phyloP scores from a whole-genome alignment of 345 rosid species.

The Populus ilicifolia region DNA sequence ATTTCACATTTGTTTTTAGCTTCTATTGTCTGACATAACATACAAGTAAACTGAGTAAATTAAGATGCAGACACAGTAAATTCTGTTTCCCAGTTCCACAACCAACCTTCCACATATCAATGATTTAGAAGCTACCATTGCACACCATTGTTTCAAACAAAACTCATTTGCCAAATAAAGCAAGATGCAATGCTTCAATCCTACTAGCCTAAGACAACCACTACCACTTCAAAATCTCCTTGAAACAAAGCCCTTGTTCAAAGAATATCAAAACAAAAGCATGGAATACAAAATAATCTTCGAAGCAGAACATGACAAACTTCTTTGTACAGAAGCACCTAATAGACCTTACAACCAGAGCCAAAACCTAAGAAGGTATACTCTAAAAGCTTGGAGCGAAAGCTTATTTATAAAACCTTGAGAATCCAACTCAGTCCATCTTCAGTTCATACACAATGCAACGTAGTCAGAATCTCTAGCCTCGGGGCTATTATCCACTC shows the following conservation, averaged over 20 bases:
- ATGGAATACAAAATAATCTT: not conserved
- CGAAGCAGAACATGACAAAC: not conserved
- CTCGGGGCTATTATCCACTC: too few relatives aligned
- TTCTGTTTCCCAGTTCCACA: not conserved
- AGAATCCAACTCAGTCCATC: too few relatives aligned
- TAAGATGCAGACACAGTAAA: not conserved
- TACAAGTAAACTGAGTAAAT: not conserved
- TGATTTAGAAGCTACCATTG: not conserved
- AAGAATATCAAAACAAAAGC: not conserved
- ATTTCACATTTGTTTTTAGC: not conserved
- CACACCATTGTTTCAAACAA: not conserved
- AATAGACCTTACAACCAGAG: not conserved
- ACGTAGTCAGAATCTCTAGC: too few relatives aligned
- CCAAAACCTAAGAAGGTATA: not conserved
- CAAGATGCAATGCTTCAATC: not conserved
- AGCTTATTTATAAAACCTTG: not conserved
- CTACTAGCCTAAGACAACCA: not conserved
- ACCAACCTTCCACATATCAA: not conserved
- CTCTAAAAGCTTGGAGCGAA: not conserved
- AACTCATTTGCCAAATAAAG: not conserved
- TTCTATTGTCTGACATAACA: not conserved
- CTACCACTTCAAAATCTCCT: not conserved
- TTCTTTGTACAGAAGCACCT: not conserved
- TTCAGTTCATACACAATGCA: too few relatives aligned
- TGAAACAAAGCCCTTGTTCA: not conserved